phyloP scores from a whole-genome alignment of 345 rosid genomes.

The Draba incana region DNA sequence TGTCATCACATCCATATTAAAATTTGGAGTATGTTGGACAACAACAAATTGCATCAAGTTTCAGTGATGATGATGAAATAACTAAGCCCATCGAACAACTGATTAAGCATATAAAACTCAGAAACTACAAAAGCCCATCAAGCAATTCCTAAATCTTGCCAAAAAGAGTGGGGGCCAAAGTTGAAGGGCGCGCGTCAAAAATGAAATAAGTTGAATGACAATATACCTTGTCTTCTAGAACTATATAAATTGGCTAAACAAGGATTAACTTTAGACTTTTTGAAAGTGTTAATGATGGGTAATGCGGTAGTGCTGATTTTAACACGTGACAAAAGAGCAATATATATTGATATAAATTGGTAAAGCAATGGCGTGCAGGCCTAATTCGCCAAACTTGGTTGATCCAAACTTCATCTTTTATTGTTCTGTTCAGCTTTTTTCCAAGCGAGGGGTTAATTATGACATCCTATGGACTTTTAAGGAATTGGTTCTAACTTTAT shows the following conservation, averaged over 20 bases:
- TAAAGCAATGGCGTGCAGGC: constrained; percentile 2
- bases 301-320: neutral
- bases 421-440: neutral
- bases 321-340: constrained; percentile 6
- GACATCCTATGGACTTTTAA: constrained; percentile 1
- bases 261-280: neutral
- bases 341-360: neutral
- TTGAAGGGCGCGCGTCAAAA: too few relatives aligned
- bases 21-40: too few relatives aligned
- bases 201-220: neutral
- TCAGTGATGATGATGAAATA: neutral
- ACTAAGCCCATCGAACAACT: neutral
- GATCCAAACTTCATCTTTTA: neutral
- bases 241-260: neutral
- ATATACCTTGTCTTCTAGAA: too few relatives aligned
- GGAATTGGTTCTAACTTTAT: neutral
- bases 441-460: neutral
- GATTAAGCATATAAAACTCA: neutral
- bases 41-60: too few relatives aligned
- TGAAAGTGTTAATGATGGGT: neutral
- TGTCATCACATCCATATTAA: too few relatives aligned
- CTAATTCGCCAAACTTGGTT: neutral
- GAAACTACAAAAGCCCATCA: neutral
- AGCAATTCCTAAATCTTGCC: neutral
- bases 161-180: too few relatives aligned